Percentiles rank a stretch among this genome's conserved stretches.
Evolutionary conservation across 2,329 filamentous ascomycete genomes (phyloP).

Genomic region (Diplodia sapinea): DNA sequence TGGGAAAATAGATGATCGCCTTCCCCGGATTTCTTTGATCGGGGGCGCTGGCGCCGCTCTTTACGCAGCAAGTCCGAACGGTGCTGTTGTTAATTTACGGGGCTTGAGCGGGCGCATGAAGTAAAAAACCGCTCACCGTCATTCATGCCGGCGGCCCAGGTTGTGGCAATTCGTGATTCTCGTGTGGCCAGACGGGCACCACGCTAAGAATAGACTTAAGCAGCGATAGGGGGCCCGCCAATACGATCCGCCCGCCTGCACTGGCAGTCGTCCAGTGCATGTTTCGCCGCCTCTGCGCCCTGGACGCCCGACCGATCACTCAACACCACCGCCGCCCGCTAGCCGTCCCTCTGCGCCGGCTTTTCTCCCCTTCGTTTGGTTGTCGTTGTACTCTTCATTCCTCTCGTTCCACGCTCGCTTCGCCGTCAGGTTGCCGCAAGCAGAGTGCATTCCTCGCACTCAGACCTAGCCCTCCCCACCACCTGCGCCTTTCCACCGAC

Average conservation of each 20-base stretch:
- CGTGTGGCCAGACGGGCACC: conserved; percentile 21
- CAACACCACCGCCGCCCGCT: conserved; percentile 30
- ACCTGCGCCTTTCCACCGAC: conserved; percentile 15
- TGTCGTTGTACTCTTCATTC: conserved; percentile 26
- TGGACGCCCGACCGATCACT: conserved; percentile 28
- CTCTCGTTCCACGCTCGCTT: conserved; percentile 41
- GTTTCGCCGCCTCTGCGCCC: conserved; percentile 26
- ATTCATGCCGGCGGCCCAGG: conserved; percentile 9
- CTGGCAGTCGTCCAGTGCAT: conserved; percentile 25
- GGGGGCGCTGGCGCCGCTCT: conserved; percentile 13
- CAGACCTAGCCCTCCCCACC: conserved; percentile 20
- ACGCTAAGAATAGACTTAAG: conserved; percentile 26
- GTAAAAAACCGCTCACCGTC: conserved; percentile 23
- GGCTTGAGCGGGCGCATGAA: conserved; percentile 14
- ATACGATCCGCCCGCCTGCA: conserved; percentile 27
- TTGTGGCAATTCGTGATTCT: conserved; percentile 25
- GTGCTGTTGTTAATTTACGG: conserved; percentile 20
- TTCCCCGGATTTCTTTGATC: conserved; percentile 21
- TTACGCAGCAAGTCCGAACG: background rate
- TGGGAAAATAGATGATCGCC: conserved; percentile 18
- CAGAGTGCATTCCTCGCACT: conserved; percentile 24
- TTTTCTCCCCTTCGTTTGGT: conserved; percentile 27
- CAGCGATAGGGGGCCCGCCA: conserved; percentile 23
- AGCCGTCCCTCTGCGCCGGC: conserved; percentile 23
- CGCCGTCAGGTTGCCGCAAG: conserved; percentile 2